Evolutionary conservation across 176 grass and related monocot species (phyloP).

Genomic region (Oryza brachyantha): DNA sequence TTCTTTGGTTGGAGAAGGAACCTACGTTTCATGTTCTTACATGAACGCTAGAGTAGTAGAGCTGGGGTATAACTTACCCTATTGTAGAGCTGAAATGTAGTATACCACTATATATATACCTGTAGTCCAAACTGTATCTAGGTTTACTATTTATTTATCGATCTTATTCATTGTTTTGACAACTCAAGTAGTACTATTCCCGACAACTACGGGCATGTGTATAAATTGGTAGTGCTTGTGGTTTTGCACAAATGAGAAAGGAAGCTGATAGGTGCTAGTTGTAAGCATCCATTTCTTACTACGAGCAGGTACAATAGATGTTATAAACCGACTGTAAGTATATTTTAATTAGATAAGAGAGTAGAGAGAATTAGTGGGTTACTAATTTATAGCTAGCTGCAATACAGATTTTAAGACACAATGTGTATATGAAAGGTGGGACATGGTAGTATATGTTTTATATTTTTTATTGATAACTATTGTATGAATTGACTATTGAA

Average conservation of each 20-base stretch:
- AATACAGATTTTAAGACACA: no score
- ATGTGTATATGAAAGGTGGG: no score
- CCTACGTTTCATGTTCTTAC: conserved; percentile 17
- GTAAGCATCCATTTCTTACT: background rate
- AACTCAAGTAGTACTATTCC: background rate
- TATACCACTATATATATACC: background rate
- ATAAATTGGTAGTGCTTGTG: background rate
- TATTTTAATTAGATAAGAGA: no score
- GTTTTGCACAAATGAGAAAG: background rate
- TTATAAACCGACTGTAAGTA: no score
- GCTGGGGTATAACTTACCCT: conserved; percentile 45
- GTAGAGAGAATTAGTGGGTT: no score
- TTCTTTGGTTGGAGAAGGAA: conserved; percentile 35
- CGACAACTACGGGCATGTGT: background rate
- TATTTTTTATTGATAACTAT: no score
- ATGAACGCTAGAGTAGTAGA: conserved; percentile 19
- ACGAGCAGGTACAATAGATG: no score
- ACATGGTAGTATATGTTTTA: no score
- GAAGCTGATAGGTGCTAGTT: background rate
- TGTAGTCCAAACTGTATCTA: background rate
- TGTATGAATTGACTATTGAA: no score
- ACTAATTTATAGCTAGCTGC: no score
- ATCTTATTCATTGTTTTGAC: background rate
- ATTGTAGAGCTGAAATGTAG: conserved; percentile 39
- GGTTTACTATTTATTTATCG: background rate